Base-by-base conservation (phyloP, 306 rosid genomes). In the Malus sylvestris region DNA sequence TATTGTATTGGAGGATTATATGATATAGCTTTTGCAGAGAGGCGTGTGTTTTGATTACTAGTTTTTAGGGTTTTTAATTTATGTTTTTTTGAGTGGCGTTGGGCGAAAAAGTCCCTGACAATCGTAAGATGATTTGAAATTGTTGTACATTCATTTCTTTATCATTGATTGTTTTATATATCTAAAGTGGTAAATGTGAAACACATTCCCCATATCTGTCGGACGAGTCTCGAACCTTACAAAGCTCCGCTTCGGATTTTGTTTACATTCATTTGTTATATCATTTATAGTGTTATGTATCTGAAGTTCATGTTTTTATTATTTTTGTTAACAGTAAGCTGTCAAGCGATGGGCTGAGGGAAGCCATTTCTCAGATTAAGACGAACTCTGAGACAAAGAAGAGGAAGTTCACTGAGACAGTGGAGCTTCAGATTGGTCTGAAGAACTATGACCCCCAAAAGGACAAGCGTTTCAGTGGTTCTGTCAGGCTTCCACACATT, bases 361-460 rank as follows among this genome's bases (percentile, higher is more conserved):
- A 88, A 84, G 89, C 84, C 70, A 83, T 88, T 55, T 8, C 83
- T 10, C 84, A 70, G 74, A 30, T 85, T 7, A 77, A 76, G 45
- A 58, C 77, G 1, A 71, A 58, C 45, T 46, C 87, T 8, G 81
- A 79, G 66, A 86, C 84, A 23, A 88, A 85, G 57, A 83, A 85
- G 14, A 79, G 86, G 3, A 85, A 85, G 8, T 88, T 88, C 67
- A 83, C 83, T 1, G 96, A 89, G 88, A 91, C 93, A 5, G 82
- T 91, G 82, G 96, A 91, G 40, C 91, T 91, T 33, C 96, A 91
- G 49, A 87, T 91, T 75, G 96, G 96, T 0, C 63, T 91, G 81
- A 91, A 91, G 70, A 91, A 91, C 78, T 91, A 91, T 18, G 96
- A 91, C 59, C 96, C 96, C 0, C 96, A 91, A 35, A 91, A 91